These are phyloP conservation scores for Excoecaria agallocha DNA, from an alignment of 345 rosid species.

Conservation along the genomic window DNA sequence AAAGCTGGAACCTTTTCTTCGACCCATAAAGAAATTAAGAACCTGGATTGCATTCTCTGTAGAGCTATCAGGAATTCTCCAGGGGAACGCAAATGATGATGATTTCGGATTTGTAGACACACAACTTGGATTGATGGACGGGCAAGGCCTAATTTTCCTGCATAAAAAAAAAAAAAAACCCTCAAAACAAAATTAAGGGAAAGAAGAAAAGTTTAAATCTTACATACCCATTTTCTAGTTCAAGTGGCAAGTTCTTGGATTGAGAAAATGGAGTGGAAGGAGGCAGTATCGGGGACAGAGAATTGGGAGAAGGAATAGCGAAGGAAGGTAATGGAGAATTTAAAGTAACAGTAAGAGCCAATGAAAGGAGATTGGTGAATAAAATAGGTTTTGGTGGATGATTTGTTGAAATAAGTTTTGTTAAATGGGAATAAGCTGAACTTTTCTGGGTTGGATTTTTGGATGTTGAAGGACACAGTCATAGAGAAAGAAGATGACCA, in stretches of 20 bases:
- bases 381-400: conserved; percentile 30
- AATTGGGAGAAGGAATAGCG: conserved; percentile 70
- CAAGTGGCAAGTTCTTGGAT: conserved; percentile 69
- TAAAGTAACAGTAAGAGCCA: conserved; percentile 51
- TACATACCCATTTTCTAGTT: conserved; percentile 66
- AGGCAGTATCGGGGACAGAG: conserved; percentile 30
- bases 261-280: conserved; percentile 82
- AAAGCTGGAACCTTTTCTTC: background rate
- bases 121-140: conserved; percentile 85
- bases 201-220: background rate
- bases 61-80: conserved; percentile 55
- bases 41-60: conserved; percentile 57
- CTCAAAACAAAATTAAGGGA: background rate
- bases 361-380: conserved; percentile 3
- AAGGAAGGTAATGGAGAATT: conserved; percentile 51
- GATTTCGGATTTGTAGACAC: conserved; percentile 85
- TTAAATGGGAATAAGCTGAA: conserved; percentile 14
- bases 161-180: background rate
- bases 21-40: background rate
- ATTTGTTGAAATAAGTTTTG: conserved; percentile 11
- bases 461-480: conserved; percentile 21
- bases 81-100: conserved; percentile 75
- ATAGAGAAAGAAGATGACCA: conserved; percentile 30
- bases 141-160: conserved; percentile 89
- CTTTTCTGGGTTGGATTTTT: conserved; percentile 14